These are phyloP conservation scores for Calvatia gigantea DNA, from an alignment of 768 basidiomycete species.

Conservation along the genomic window DNA sequence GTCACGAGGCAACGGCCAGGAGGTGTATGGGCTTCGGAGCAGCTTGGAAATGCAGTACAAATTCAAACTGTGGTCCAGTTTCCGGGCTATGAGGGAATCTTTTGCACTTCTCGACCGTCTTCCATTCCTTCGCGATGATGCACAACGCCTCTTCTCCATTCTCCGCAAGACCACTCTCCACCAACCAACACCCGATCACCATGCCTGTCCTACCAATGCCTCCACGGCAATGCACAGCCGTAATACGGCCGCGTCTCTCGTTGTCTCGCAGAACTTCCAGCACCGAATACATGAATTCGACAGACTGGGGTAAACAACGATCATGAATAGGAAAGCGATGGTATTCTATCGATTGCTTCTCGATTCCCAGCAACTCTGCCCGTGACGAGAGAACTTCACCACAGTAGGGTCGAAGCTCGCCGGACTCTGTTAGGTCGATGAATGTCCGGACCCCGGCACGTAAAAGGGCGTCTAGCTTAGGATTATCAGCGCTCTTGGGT, in stretches of 20 bases:
- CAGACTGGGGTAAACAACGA: conserved; percentile 59
- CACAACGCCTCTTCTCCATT: conserved; percentile 62
- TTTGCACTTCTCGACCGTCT: conserved; percentile 72
- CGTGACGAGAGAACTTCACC: conserved; percentile 45
- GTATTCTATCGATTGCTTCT: conserved; percentile 57
- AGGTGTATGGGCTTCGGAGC: conserved; percentile 8
- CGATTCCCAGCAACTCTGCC: conserved; percentile 53
- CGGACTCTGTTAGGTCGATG: conserved; percentile 81
- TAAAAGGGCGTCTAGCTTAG: conserved; percentile 74
- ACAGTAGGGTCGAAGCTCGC: conserved; percentile 68
- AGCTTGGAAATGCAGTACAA: conserved; percentile 55
- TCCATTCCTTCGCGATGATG: conserved; percentile 69
- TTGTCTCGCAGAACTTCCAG: conserved; percentile 60
- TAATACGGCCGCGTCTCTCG: conserved; percentile 51
- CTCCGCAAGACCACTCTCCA: conserved; percentile 57
- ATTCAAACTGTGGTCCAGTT: conserved; percentile 76
- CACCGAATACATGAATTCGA: conserved; percentile 55
- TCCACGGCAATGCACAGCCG: conserved; percentile 78
- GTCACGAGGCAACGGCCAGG: conserved; percentile 2
- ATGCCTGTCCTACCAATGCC: conserved; percentile 73
- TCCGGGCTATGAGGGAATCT: conserved; percentile 76
- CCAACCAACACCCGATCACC: conserved; percentile 70
- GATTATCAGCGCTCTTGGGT: conserved; percentile 50
- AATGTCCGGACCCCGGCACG: conserved; percentile 74
- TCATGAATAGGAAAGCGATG: conserved; percentile 79